These are phyloP conservation scores for Aureobasidium namibiae DNA, from an alignment of 2,329 filamentous ascomycete species.

Conservation along the genomic window DNA sequence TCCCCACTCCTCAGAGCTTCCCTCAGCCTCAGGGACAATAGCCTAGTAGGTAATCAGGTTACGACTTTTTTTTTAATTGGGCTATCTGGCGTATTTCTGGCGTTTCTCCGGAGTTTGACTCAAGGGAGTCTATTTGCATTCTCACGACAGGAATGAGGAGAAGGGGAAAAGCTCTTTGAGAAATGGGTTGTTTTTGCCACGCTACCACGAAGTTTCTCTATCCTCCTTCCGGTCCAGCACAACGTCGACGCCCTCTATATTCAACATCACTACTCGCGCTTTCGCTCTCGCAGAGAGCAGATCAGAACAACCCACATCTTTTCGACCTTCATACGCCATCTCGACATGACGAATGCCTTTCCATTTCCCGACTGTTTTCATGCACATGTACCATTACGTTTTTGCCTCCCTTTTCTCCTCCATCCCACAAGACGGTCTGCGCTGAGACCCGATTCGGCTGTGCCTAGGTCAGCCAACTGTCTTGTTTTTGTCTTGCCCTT, in stretches of 20 bases:
- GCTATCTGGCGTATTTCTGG: background rate
- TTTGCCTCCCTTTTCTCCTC: background rate
- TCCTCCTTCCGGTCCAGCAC: background rate
- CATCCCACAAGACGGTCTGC: background rate
- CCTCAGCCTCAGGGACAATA: conserved; percentile 4
- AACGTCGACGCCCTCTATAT: conserved; percentile 2
- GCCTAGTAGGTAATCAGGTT: background rate
- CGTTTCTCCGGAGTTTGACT: background rate
- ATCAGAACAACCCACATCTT: background rate
- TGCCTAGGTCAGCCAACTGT: background rate
- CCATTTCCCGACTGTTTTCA: conserved; percentile 2
- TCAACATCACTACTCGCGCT: background rate
- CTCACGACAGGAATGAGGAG: background rate
- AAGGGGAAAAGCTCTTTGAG: conserved; percentile 8
- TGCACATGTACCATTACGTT: conserved; percentile 9
- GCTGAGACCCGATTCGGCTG: background rate
- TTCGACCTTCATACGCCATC: conserved; percentile 2
- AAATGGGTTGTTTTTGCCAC: conserved; percentile 6
- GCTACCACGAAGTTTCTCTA: conserved; percentile 6
- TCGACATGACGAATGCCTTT: conserved; percentile 6
- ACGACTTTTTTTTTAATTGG: background rate
- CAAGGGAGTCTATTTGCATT: conserved; percentile 3
- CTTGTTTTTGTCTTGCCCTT: background rate
- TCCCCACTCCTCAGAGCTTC: conserved; percentile 4
- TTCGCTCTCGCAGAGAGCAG: background rate